phyloP scores from a whole-genome alignment of 306 rosid genomes.

The Trifolium fragiferum region DNA sequence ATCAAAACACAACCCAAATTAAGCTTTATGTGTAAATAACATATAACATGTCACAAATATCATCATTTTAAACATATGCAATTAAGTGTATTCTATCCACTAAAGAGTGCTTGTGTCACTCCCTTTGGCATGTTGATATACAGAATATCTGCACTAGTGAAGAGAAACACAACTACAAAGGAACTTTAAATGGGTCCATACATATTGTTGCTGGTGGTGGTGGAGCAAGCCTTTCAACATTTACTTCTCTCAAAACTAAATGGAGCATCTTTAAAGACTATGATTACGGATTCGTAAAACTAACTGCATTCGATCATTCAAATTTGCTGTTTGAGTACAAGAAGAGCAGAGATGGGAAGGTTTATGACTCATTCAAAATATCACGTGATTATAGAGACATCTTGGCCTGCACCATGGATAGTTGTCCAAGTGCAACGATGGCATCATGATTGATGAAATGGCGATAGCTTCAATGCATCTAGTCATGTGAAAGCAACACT shows the following conservation, averaged over 20 bases:
- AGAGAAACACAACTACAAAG: constrained; percentile 67
- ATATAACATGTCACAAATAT: not conserved
- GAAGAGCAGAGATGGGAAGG: constrained; percentile 87
- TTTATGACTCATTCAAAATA: constrained; percentile 73
- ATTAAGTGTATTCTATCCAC: constrained; percentile 9
- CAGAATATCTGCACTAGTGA: constrained; percentile 78
- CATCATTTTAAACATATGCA: not conserved
- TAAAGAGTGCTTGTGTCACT: not conserved
- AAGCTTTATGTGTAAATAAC: not conserved
- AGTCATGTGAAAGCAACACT: constrained; percentile 20
- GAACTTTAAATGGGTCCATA: constrained; percentile 78
- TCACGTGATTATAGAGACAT: constrained; percentile 76
- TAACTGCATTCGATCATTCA: constrained; percentile 74
- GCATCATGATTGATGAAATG: constrained; percentile 60
- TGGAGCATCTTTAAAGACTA: constrained; percentile 81
- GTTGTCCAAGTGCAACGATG: constrained; percentile 63
- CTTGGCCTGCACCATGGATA: constrained; percentile 78
- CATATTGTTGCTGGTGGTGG: constrained; percentile 90
- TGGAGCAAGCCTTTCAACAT: constrained; percentile 72
- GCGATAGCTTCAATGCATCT: constrained; percentile 29
- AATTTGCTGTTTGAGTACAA: constrained; percentile 86
- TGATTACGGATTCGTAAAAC: constrained; percentile 76
- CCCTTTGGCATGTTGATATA: constrained; percentile 26
- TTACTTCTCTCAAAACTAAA: constrained; percentile 62
- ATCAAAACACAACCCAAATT: not conserved